Percentiles rank a stretch among this genome's conserved stretches.
Conservation (phyloP, 2,329 filamentous ascomycete species). For the Ophiostoma novo-ulmi region DNA sequence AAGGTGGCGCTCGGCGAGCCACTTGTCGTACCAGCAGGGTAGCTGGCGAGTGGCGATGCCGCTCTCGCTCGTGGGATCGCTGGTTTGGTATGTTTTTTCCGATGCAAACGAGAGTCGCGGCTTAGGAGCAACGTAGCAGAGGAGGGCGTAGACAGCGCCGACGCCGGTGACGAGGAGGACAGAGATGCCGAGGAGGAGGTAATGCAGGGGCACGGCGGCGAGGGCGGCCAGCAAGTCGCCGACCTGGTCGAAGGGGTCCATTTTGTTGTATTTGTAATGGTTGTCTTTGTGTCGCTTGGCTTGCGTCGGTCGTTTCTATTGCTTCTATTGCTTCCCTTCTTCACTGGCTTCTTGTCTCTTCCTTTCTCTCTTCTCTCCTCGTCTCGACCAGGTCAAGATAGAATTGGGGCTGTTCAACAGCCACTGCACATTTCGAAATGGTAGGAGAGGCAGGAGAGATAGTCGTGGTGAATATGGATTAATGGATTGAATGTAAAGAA, state of each 20-base stretch:
- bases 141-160: slow-evolving; percentile 52
- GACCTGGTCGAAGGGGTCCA: slow-evolving; percentile 22
- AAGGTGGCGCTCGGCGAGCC: slow-evolving; percentile 56
- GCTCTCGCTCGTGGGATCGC: slow-evolving; percentile 56
- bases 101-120: slow-evolving; percentile 68
- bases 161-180: slow-evolving; percentile 19
- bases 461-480: not conserved
- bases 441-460: not conserved
- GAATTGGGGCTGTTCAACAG: slow-evolving; percentile 19
- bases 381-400: slow-evolving; percentile 2
- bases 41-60: slow-evolving; percentile 47
- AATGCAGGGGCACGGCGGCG: slow-evolving; percentile 20
- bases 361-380: not conserved
- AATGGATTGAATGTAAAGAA: not conserved
- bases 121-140: slow-evolving; percentile 72
- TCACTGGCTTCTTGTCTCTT: not conserved
- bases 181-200: slow-evolving; percentile 24
- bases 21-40: slow-evolving; percentile 83
- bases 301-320: not conserved
- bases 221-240: slow-evolving; percentile 18
- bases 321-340: not conserved
- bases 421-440: slow-evolving; percentile 18
- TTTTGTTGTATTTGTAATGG: slow-evolving; percentile 4
- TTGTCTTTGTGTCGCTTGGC: not conserved
- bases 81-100: slow-evolving; percentile 81